These are phyloP conservation scores for Tanacetum coccineum DNA, from an alignment of 129 eudicot species.

Conservation along the genomic window DNA sequence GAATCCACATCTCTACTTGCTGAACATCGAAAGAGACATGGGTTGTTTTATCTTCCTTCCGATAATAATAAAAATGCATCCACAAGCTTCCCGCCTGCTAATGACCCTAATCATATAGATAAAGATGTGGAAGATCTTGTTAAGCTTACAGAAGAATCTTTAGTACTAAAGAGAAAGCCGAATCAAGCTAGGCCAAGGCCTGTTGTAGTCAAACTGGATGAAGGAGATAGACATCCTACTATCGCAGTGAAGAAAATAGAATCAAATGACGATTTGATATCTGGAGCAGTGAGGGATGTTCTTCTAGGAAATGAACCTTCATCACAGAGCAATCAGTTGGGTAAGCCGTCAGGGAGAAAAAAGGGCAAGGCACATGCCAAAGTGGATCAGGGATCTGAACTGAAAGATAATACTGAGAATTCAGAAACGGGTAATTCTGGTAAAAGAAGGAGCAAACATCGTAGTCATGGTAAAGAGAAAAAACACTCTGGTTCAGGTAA, in stretches of 20 bases:
- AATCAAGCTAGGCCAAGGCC: conserved; percentile 67
- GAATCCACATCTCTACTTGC: conserved; percentile 75
- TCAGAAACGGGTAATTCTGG: conserved; percentile 41
- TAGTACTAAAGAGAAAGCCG: conserved; percentile 59
- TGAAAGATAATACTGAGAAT: conserved; percentile 23
- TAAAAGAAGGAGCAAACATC: conserved; percentile 60
- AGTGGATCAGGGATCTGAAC: too few relatives aligned
- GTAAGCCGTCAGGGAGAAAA: conserved; percentile 37
- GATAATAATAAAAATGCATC: conserved; percentile 40
- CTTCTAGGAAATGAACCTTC: conserved; percentile 64
- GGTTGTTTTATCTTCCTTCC: conserved; percentile 79
- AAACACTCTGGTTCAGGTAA: conserved; percentile 35
- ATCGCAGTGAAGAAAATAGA: conserved; percentile 32
- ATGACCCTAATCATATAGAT: conserved; percentile 42
- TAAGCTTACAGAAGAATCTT: conserved; percentile 80
- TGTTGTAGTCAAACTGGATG: conserved; percentile 83
- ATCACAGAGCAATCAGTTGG: conserved; percentile 25
- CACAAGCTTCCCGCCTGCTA: conserved; percentile 75
- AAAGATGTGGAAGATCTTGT: conserved; percentile 63
- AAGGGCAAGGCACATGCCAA: conserved; percentile 27
- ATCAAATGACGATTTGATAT: conserved; percentile 44
- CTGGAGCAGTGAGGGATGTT: conserved; percentile 87
- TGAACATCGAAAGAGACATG: conserved; percentile 82
- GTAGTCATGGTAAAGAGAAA: conserved; percentile 39
- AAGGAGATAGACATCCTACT: conserved; percentile 39